Percentiles rank a stretch among this genome's conserved stretches.
phyloP scores from a whole-genome alignment of 2,329 filamentous ascomycete genomes.

The Albifimbria verrucaria region DNA sequence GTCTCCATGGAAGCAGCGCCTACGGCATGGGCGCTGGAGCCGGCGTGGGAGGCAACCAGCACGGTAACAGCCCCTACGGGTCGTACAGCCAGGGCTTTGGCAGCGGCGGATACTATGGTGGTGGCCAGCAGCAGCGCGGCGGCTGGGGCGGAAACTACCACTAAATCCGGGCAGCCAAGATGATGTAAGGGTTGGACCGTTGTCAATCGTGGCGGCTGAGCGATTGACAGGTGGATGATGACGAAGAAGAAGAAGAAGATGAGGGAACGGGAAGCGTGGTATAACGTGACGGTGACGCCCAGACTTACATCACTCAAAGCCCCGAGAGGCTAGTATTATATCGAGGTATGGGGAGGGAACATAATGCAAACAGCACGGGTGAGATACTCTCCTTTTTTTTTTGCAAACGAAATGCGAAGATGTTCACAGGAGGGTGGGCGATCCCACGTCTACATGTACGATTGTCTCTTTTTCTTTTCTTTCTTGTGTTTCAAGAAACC shows the following conservation, averaged over 20 bases:
- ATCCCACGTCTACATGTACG: slow-evolving; percentile 31
- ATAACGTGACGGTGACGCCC: neutral
- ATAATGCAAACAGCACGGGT: slow-evolving; percentile 16
- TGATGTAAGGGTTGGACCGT: slow-evolving; percentile 1
- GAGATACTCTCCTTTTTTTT: neutral
- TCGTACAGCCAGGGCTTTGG: slow-evolving; percentile 50
- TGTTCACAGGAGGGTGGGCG: neutral
- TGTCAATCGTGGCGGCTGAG: neutral
- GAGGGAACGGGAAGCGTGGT: neutral
- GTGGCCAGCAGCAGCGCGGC: slow-evolving; percentile 41
- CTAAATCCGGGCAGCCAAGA: slow-evolving; percentile 19
- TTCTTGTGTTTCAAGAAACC: slow-evolving; percentile 21
- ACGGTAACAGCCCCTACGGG: slow-evolving; percentile 50
- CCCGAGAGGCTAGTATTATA: slow-evolving; percentile 7
- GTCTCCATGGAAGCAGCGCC: slow-evolving; percentile 50
- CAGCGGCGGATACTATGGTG: slow-evolving; percentile 45
- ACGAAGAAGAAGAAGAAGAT: too few species aligned
- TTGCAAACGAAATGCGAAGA: neutral
- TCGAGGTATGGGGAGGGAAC: slow-evolving; percentile 22
- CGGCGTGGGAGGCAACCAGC: slow-evolving; percentile 48
- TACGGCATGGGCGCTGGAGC: slow-evolving; percentile 53
- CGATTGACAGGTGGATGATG: slow-evolving; percentile 4
- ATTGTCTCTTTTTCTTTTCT: slow-evolving; percentile 27
- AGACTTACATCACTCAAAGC: neutral
- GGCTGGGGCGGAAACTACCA: slow-evolving; percentile 62